Evolutionary conservation across 1,284 basidiomycete genomes (phyloP).

Genomic region (Cutaneotrichosporon sp.): DNA sequence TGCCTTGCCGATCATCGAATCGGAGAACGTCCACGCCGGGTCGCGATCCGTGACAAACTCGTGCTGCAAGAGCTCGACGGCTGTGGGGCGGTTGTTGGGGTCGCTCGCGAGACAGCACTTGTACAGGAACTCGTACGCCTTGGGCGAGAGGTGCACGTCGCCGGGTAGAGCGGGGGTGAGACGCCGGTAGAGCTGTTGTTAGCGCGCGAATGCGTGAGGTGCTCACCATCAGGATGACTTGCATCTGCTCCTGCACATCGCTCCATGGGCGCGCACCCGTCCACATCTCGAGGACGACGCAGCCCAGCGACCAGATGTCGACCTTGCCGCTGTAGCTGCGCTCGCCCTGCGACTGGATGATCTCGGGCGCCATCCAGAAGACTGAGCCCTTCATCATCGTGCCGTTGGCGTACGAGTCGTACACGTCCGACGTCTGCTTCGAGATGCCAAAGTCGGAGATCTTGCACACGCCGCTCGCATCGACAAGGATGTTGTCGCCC

Average conservation of each 20-base stretch:
- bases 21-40: constrained; percentile 68
- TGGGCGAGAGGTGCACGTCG: constrained; percentile 70
- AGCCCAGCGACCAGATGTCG: constrained; percentile 98
- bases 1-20: constrained; percentile 48
- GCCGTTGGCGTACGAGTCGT: constrained; percentile 69
- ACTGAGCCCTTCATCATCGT: constrained; percentile 96
- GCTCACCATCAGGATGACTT: constrained; percentile 77
- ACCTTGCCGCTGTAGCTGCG: constrained; percentile 91
- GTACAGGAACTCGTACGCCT: constrained; percentile 82
- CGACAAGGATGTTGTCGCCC: constrained; percentile 97
- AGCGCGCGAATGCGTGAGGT: not conserved
- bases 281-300: constrained; percentile 98
- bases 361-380: constrained; percentile 99
- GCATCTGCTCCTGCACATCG: constrained; percentile 75
- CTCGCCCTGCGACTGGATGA: constrained; percentile 57
- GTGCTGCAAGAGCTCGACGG: constrained; percentile 78
- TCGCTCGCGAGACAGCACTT: constrained; percentile 89
- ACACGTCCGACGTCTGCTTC: constrained; percentile 77
- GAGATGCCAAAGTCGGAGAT: constrained; percentile 95
- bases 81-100: constrained; percentile 80
- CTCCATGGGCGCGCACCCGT: constrained; percentile 92
- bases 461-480: constrained; percentile 90
- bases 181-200: constrained; percentile 56
- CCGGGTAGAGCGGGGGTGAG: constrained; percentile 70
- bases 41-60: constrained; percentile 73